phyloP scores from a whole-genome alignment of 148 eudicot species.

The Gaultheria prostrata region DNA sequence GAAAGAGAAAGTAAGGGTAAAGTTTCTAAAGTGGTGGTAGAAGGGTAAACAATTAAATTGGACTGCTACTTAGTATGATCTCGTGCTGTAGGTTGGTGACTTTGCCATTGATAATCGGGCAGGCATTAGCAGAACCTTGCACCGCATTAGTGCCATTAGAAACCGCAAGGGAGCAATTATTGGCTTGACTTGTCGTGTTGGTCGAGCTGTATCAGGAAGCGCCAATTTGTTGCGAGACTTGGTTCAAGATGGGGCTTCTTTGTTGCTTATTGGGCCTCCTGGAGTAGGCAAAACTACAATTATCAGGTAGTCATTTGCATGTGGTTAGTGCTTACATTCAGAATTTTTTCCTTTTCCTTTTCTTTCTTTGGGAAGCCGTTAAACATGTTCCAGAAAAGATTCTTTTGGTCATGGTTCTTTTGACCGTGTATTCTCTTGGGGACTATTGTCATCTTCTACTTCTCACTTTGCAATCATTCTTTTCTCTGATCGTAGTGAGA shows the following conservation, averaged over 20 bases:
- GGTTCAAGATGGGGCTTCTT: slow-evolving; percentile 85
- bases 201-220: slow-evolving; percentile 91
- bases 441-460: neutral
- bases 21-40: neutral
- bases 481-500: neutral
- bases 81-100: slow-evolving; percentile 77
- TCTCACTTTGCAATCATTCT: neutral
- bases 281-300: slow-evolving; percentile 98
- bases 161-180: slow-evolving; percentile 82
- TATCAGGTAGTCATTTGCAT: slow-evolving; percentile 57
- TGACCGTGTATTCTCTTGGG: neutral
- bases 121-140: slow-evolving; percentile 89
- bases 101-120: slow-evolving; percentile 93
- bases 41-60: neutral
- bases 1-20: neutral
- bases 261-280: slow-evolving; percentile 97
- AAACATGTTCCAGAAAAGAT: neutral
- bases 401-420: neutral
- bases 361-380: neutral
- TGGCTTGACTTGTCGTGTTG: slow-evolving; percentile 93
- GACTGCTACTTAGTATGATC: neutral
- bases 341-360: neutral
- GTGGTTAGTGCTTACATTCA: neutral
- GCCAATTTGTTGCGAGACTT: slow-evolving; percentile 83
- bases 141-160: slow-evolving; percentile 90